Evolutionary conservation across 257 asterid species (phyloP).

Genomic region (Solanum rostratum): DNA sequence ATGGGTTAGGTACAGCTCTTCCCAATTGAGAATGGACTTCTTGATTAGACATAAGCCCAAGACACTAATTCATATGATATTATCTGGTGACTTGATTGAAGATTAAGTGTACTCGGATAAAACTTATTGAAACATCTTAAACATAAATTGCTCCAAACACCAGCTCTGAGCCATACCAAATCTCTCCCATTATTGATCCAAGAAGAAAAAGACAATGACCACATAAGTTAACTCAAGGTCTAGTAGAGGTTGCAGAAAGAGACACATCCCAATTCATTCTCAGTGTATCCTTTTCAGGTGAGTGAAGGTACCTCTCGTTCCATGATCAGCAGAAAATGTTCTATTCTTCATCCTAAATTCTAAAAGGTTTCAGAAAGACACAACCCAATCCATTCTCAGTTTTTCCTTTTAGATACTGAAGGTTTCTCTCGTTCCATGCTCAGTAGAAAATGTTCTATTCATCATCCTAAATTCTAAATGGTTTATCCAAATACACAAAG

Average conservation of each 20-base stretch:
- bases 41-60: not conserved
- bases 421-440: not conserved
- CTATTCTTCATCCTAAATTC: too few relatives aligned
- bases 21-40: not conserved
- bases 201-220: not conserved
- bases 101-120: not conserved
- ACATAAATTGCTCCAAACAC: not conserved
- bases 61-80: not conserved
- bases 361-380: too few relatives aligned
- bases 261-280: not conserved
- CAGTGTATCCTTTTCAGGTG: not conserved
- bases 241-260: not conserved
- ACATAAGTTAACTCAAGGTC: not conserved
- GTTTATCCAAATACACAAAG: not conserved
- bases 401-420: too few relatives aligned
- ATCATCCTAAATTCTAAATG: not conserved
- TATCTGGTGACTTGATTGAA: not conserved
- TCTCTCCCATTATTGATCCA: not conserved
- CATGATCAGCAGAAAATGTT: too few relatives aligned
- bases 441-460: not conserved
- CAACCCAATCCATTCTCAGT: too few relatives aligned
- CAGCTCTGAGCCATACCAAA: not conserved
- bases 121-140: not conserved
- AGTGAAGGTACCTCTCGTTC: too few relatives aligned
- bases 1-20: not conserved